These are phyloP conservation scores for Phytophthora cryptogea DNA, from an alignment of 352 stramenopile species.

Conservation along the genomic window DNA sequence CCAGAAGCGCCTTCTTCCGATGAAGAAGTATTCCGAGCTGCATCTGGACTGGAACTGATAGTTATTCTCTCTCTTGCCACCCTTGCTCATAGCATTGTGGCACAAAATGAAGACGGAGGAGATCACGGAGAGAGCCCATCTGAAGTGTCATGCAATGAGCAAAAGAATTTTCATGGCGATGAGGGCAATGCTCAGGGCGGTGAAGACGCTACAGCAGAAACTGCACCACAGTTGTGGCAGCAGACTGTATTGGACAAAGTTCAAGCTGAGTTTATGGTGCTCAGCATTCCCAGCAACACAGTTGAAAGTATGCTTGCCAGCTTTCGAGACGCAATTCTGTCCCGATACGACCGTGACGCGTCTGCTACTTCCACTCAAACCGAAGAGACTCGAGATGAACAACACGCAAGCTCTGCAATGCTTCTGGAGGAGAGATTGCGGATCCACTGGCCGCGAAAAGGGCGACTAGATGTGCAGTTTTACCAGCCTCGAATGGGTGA, in stretches of 20 bases:
- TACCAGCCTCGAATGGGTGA: conserved; percentile 87
- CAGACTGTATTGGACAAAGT: conserved; percentile 29
- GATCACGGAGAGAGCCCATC: not conserved
- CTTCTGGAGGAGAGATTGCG: conserved; percentile 86
- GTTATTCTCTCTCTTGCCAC: conserved; percentile 21
- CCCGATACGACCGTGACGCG: conserved; percentile 43
- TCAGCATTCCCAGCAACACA: conserved; percentile 33
- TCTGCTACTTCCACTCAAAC: conserved; percentile 30
- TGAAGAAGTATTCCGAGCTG: conserved; percentile 21
- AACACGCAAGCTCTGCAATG: conserved; percentile 39
- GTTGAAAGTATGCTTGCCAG: conserved; percentile 32
- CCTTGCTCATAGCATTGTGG: conserved; percentile 43
- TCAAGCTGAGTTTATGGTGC: conserved; percentile 37
- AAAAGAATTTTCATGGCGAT: not conserved
- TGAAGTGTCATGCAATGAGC: conserved; percentile 8
- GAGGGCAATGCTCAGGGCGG: not conserved
- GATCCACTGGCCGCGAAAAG: conserved; percentile 88
- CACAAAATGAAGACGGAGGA: conserved; percentile 23
- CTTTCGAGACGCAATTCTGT: conserved; percentile 53
- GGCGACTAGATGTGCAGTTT: conserved; percentile 83
- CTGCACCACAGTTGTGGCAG: conserved; percentile 3
- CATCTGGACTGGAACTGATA: conserved; percentile 33
- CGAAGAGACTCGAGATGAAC: conserved; percentile 34
- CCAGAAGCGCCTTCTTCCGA: not conserved
- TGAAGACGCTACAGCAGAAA: conserved; percentile 1